These are phyloP conservation scores for Neofusicoccum laricinum DNA, from an alignment of 2,329 filamentous ascomycete genomes.

Conservation along the genomic window DNA sequence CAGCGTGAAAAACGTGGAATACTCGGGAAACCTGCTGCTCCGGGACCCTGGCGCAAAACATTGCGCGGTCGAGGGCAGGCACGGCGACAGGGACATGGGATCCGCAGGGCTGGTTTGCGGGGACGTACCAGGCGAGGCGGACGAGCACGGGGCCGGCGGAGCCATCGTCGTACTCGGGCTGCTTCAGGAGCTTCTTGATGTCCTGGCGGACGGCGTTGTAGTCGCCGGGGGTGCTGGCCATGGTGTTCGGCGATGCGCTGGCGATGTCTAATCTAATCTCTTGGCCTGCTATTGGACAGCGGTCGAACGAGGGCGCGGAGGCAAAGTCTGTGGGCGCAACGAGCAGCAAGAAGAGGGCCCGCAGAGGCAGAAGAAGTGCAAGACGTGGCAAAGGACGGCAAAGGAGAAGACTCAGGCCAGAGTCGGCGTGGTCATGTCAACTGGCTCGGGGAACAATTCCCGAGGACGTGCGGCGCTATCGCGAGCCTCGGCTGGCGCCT, in stretches of 20 bases:
- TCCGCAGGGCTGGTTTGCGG: neutral
- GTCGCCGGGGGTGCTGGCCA: slow-evolving; percentile 22
- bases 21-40: neutral
- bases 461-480: slow-evolving; percentile 8
- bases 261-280: slow-evolving; percentile 8
- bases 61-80: slow-evolving; percentile 4
- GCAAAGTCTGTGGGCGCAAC: neutral
- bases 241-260: slow-evolving; percentile 12
- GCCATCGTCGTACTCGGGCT: slow-evolving; percentile 64
- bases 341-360: neutral
- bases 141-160: slow-evolving; percentile 63
- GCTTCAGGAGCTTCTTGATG: slow-evolving; percentile 52
- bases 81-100: too few species aligned
- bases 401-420: neutral
- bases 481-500: slow-evolving; percentile 11
- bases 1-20: neutral
- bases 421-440: neutral
- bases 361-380: neutral
- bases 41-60: neutral
- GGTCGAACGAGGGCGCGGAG: neutral
- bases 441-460: slow-evolving; percentile 9
- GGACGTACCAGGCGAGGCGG: slow-evolving; percentile 57
- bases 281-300: neutral
- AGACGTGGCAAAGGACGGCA: neutral
- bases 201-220: slow-evolving; percentile 53